A percentile compares a stretch with the other conserved stretches of the same genome.
phyloP scores from a whole-genome alignment of 2,329 filamentous ascomycete species.

The Fusarium pininemorale region DNA sequence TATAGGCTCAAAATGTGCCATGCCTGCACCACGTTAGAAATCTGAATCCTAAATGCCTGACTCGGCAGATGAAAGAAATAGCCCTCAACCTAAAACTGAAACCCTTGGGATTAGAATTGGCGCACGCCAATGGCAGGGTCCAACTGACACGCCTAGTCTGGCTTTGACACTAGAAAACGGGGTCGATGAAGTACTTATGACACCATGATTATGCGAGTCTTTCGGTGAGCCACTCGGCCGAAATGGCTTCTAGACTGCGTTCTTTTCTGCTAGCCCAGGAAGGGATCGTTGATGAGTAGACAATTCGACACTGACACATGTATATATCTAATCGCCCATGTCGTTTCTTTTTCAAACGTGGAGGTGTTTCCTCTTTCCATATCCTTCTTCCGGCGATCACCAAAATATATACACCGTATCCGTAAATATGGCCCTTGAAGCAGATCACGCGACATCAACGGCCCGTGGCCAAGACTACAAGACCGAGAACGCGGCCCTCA shows the following conservation, averaged over 20 bases:
- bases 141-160: not conserved
- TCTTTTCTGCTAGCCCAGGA: not conserved
- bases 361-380: not conserved
- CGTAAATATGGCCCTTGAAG: not conserved
- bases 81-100: not conserved
- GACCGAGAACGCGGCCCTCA: not conserved
- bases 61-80: not conserved
- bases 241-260: not conserved
- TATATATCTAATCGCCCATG: not conserved
- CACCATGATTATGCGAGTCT: conserved; percentile 5
- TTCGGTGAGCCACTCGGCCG: conserved; percentile 1
- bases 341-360: too few relatives aligned
- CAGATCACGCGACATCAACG: not conserved
- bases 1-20: not conserved
- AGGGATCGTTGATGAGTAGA: not conserved
- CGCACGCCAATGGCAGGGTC: not conserved
- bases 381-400: too few relatives aligned
- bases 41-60: not conserved
- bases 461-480: not conserved
- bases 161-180: not conserved
- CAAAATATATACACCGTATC: too few relatives aligned
- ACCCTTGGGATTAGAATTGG: not conserved
- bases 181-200: conserved; percentile 4
- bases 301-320: not conserved
- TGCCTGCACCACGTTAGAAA: not conserved